These are phyloP conservation scores for Didymella arachidicola DNA, from an alignment of 2,329 filamentous ascomycete genomes.

Conservation along the genomic window DNA sequence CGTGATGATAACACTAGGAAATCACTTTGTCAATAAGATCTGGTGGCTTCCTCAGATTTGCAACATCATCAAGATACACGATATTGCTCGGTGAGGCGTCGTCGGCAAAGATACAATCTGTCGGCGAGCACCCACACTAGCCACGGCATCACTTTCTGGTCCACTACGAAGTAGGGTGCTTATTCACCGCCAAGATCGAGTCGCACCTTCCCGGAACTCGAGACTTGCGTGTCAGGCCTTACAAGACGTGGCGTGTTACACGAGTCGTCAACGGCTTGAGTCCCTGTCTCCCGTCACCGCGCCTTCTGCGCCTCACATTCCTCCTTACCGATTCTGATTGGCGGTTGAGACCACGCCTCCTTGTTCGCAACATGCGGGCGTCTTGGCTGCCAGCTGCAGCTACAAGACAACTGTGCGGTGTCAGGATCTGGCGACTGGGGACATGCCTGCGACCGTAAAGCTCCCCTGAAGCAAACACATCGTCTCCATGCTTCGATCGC, in stretches of 20 bases:
- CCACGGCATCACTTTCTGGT: neutral
- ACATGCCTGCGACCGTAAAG: neutral
- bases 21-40: neutral
- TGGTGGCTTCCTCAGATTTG: neutral
- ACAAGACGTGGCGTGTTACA: neutral
- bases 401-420: neutral
- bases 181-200: neutral
- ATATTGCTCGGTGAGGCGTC: neutral
- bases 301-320: neutral
- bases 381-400: conserved; percentile 7
- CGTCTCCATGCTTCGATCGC: neutral
- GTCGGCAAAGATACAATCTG: neutral
- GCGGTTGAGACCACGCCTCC: neutral
- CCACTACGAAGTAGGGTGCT: neutral
- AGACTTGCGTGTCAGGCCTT: neutral
- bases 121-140: neutral
- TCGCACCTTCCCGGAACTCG: neutral
- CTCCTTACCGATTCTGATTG: conserved; percentile 7
- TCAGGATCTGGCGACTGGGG: conserved; percentile 1
- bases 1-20: neutral
- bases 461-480: neutral
- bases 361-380: neutral
- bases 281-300: neutral
- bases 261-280: neutral
- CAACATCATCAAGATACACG: neutral